A percentile compares a stretch with the other conserved stretches of the same genome.
Evolutionary conservation across 352 stramenopile genomes (phyloP).

Genomic region (Pythium utonaiense): DNA sequence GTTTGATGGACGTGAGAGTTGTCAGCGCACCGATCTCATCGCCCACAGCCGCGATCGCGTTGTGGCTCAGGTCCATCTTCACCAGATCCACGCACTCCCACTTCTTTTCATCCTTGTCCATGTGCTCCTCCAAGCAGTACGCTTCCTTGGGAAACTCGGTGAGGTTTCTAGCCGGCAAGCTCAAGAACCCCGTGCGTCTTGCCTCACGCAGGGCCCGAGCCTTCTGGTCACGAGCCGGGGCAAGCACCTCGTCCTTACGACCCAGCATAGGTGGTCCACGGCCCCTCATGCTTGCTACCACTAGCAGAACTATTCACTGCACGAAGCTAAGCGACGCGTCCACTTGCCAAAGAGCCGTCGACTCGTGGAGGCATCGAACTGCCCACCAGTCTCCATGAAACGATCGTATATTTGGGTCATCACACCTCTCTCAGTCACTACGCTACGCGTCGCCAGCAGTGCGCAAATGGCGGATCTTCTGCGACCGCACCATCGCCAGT

Average conservation of each 20-base stretch:
- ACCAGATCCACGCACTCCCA: slow-evolving; percentile 82
- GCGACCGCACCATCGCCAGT: slow-evolving; percentile 65
- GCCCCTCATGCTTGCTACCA: slow-evolving; percentile 7
- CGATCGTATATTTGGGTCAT: slow-evolving; percentile 20
- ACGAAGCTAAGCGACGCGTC: not conserved
- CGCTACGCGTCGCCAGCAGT: slow-evolving; percentile 1
- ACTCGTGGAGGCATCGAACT: not conserved
- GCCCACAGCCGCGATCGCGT: slow-evolving; percentile 51
- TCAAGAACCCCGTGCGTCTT: slow-evolving; percentile 55
- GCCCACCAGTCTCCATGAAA: slow-evolving; percentile 2
- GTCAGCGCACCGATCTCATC: slow-evolving; percentile 50
- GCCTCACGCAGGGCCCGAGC: slow-evolving; percentile 60
- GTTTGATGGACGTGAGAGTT: slow-evolving; percentile 57
- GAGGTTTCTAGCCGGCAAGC: slow-evolving; percentile 49
- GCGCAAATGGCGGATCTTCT: slow-evolving; percentile 61
- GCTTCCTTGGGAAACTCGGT: slow-evolving; percentile 60
- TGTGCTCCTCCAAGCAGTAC: slow-evolving; percentile 73
- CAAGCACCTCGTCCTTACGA: slow-evolving; percentile 50
- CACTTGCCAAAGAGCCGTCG: not conserved
- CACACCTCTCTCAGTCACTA: not conserved
- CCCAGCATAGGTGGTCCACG: slow-evolving; percentile 20
- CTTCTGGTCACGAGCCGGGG: slow-evolving; percentile 49
- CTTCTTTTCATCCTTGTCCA: slow-evolving; percentile 84
- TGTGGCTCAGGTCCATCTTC: slow-evolving; percentile 82
- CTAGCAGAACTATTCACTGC: not conserved